Conservation (phyloP, 345 rosid genomes). For the Boechera retrofracta region DNA sequence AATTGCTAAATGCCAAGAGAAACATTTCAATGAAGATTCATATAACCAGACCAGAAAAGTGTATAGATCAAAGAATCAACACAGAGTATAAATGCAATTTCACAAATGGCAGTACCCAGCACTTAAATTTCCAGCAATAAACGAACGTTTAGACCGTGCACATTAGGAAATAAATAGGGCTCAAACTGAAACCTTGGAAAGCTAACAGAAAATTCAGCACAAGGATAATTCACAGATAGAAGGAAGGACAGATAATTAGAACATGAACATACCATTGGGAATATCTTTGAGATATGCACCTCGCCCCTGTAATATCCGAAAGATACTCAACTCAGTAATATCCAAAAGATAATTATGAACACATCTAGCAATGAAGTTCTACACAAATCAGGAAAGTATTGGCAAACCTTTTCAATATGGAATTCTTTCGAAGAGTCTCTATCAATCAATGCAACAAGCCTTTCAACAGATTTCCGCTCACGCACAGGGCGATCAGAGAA, state of each 20-base stretch:
- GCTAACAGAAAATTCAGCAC: background rate
- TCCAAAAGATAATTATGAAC: slow-evolving; percentile 31
- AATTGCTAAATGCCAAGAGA: slow-evolving; percentile 8
- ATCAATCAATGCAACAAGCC: slow-evolving; percentile 85
- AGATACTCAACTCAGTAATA: slow-evolving; percentile 37
- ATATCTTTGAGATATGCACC: slow-evolving; percentile 88
- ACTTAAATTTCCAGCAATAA: background rate
- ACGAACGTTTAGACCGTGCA: background rate
- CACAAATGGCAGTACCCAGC: slow-evolving; percentile 8
- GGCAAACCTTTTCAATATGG: slow-evolving; percentile 74
- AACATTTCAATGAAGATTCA: slow-evolving; percentile 8
- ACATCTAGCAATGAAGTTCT: slow-evolving; percentile 13
- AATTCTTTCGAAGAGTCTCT: slow-evolving; percentile 75
- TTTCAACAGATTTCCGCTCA: slow-evolving; percentile 93
- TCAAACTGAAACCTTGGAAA: background rate
- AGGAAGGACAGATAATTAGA: background rate
- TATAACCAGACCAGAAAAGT: background rate
- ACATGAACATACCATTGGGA: slow-evolving; percentile 74
- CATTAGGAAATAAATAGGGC: background rate
- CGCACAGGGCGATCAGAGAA: slow-evolving; percentile 83
- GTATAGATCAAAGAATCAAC: background rate
- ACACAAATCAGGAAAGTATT: slow-evolving; percentile 31
- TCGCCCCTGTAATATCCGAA: slow-evolving; percentile 69
- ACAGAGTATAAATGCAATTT: background rate
- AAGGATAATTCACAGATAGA: background rate